Percentiles rank a stretch among this genome's conserved stretches.
phyloP scores from a whole-genome alignment of 73 alveolate species.

The Blepharisma japonicum region DNA sequence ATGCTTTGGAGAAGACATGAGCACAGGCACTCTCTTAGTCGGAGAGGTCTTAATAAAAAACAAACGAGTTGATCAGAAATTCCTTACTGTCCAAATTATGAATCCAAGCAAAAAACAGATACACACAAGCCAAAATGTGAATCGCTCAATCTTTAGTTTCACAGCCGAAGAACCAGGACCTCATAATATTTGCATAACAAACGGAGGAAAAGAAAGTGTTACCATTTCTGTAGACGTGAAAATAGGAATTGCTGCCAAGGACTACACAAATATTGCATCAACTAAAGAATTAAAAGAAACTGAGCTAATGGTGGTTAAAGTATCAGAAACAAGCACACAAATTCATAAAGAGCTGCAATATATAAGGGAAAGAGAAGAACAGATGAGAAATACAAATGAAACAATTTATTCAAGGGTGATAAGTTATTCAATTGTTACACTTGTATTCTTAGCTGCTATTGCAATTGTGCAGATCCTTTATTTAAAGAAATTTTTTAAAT shows the following conservation, averaged over 20 bases:
- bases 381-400: constrained; percentile 29
- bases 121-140: no score
- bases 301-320: not conserved
- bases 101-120: no score
- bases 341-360: constrained; percentile 6
- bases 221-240: no score
- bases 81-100: no score
- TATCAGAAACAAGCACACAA: not conserved
- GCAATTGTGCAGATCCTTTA: constrained; percentile 24
- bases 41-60: no score
- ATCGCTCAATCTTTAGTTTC: no score
- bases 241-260: constrained; percentile 31
- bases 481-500: not conserved
- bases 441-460: constrained; percentile 5
- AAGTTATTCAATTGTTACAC: not conserved
- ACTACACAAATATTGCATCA: constrained; percentile 19
- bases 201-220: no score
- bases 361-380: constrained; percentile 30
- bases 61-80: no score
- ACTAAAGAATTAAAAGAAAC: constrained; percentile 11
- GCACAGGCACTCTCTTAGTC: no score
- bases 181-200: no score
- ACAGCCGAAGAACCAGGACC: no score
- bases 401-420: constrained; percentile 29
- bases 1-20: no score